Percentiles rank a stretch among this genome's conserved stretches.
Conservation (phyloP, 73 alveolate genomes). For the Paramecium sexaurelia region DNA sequence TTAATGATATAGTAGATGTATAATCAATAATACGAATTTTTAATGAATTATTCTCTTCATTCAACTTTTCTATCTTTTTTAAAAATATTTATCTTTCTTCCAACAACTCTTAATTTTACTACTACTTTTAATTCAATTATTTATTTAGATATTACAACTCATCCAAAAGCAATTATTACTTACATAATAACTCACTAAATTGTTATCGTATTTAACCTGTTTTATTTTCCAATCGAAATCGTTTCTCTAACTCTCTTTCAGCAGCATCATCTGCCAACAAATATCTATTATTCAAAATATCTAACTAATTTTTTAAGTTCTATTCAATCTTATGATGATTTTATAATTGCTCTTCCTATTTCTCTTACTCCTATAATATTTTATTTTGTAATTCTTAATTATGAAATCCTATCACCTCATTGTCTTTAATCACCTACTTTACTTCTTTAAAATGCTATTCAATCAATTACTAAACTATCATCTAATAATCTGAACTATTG, state of each 20-base stretch:
- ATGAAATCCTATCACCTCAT: not conserved
- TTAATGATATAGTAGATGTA: not conserved
- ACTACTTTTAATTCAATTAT: not conserved
- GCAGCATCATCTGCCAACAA: conserved; percentile 54
- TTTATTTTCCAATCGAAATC: not conserved
- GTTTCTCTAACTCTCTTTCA: not conserved
- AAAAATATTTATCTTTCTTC: not conserved
- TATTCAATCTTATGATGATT: not conserved
- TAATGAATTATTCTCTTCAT: not conserved
- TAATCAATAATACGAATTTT: not conserved
- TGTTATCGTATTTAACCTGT: not conserved
- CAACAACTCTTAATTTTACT: not conserved
- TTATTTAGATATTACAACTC: not conserved
- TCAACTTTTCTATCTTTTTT: not conserved
- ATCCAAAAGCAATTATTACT: not conserved
- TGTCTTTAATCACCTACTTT: not conserved
- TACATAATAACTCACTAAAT: not conserved
- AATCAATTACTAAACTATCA: not conserved
- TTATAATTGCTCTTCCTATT: not conserved
- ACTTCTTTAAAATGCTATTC: conserved; percentile 36
- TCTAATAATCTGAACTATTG: conserved; percentile 19
- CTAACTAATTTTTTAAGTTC: not conserved
- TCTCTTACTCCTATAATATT: not conserved
- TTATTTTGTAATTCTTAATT: not conserved
- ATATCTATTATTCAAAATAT: not conserved